A percentile compares a stretch with the other conserved stretches of the same genome.
These are phyloP conservation scores for Lipomyces yamadae DNA, from an alignment of 805 yeast genomes.

Conservation along the genomic window DNA sequence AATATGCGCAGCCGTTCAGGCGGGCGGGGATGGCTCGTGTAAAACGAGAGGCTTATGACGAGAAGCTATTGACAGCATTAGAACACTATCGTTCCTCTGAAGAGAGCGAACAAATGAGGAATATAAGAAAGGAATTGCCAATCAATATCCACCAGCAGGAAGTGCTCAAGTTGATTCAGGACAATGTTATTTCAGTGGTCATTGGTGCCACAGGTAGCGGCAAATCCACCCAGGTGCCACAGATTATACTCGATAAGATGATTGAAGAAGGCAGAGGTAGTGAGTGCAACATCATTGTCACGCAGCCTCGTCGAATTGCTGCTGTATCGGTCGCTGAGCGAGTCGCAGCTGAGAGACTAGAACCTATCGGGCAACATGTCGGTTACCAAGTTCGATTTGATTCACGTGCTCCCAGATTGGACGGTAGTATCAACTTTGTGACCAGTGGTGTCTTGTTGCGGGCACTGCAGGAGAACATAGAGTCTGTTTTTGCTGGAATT, in stretches of 20 bases:
- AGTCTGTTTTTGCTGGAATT: conserved; percentile 20
- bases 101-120: conserved; percentile 21
- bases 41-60: neutral
- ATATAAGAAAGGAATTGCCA: conserved; percentile 26
- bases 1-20: conserved; percentile 6
- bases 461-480: conserved; percentile 28
- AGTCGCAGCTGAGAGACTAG: conserved; percentile 73
- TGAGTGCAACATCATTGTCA: conserved; percentile 36
- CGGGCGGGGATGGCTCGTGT: neutral
- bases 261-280: conserved; percentile 27
- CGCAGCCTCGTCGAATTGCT: conserved; percentile 42
- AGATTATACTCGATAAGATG: conserved; percentile 36
- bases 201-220: conserved; percentile 42
- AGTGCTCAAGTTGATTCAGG: conserved; percentile 28
- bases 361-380: conserved; percentile 67
- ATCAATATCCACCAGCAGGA: conserved; percentile 22
- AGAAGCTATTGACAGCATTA: neutral
- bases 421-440: conserved; percentile 70
- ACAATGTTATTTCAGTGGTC: conserved; percentile 33
- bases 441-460: conserved; percentile 86
- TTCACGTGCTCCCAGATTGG: conserved; percentile 58
- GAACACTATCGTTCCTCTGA: conserved; percentile 10
- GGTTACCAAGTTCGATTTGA: conserved; percentile 82
- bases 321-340: conserved; percentile 66
- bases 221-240: conserved; percentile 41